Conservation (phyloP, 768 basidiomycete species). For the Gautieria morchelliformis region DNA sequence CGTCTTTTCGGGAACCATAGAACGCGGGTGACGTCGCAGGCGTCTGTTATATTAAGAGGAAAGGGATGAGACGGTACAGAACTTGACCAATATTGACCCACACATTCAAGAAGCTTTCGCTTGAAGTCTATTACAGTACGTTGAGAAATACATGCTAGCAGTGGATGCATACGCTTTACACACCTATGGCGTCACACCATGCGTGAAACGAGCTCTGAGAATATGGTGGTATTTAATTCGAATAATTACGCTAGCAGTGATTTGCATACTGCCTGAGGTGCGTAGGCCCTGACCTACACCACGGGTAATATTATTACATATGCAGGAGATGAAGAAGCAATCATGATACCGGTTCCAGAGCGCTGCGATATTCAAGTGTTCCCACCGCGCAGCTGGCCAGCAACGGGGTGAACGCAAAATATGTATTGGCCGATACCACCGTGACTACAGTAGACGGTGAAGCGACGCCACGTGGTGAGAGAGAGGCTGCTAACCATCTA, state of each 20-base stretch:
- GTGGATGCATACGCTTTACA: conserved; percentile 6
- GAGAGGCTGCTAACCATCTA: neutral
- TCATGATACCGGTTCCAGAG: conserved; percentile 58
- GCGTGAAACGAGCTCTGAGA: conserved; percentile 55
- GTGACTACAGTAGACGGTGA: conserved; percentile 12
- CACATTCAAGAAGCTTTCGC: conserved; percentile 50
- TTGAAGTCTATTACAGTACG: conserved; percentile 40
- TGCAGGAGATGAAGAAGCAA: neutral
- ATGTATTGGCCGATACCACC: conserved; percentile 53
- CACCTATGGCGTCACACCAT: conserved; percentile 68
- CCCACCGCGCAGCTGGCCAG: conserved; percentile 70
- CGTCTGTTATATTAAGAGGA: neutral
- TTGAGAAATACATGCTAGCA: neutral
- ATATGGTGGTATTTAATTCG: neutral
- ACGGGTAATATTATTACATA: neutral
- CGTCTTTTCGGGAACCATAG: neutral
- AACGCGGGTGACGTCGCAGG: conserved; percentile 9
- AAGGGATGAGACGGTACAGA: neutral
- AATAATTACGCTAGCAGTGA: neutral
- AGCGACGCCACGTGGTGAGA: conserved; percentile 38
- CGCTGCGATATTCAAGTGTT: conserved; percentile 73
- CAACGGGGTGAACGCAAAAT: conserved; percentile 48
- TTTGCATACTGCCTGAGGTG: conserved; percentile 42
- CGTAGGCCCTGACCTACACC: conserved; percentile 18
- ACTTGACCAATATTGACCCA: conserved; percentile 22